phyloP scores from a whole-genome alignment of 1,139 yeast species.

The Zygoascus sp. region DNA sequence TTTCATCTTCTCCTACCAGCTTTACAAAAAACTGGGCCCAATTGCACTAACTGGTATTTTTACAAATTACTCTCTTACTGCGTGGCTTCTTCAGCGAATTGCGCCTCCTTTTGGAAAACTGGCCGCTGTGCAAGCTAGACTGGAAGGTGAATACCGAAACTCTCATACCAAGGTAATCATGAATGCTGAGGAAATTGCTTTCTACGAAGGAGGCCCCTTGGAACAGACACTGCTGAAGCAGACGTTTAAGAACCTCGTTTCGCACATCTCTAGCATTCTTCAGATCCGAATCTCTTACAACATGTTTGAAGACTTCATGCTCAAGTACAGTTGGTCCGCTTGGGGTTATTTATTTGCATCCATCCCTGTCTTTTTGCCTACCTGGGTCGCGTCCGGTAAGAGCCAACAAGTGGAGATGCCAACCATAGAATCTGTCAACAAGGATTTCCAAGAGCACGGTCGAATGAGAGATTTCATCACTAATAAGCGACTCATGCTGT shows the following conservation, averaged over 20 bases:
- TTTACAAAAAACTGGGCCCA: conserved; percentile 80
- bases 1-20: conserved; percentile 79
- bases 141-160: conserved; percentile 87
- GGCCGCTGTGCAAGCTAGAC: conserved; percentile 60
- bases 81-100: conserved; percentile 62
- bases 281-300: conserved; percentile 55
- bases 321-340: conserved; percentile 93
- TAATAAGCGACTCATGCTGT: conserved; percentile 82
- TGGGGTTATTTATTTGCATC: conserved; percentile 89
- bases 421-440: conserved; percentile 20
- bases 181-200: conserved; percentile 91
- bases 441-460: conserved; percentile 31
- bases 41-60: conserved; percentile 80
- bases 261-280: conserved; percentile 43
- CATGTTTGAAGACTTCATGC: conserved; percentile 76
- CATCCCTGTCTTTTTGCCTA: conserved; percentile 64
- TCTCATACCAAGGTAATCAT: conserved; percentile 81
- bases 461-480: conserved; percentile 83
- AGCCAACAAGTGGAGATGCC: conserved; percentile 9
- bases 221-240: conserved; percentile 65
- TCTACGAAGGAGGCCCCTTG: conserved; percentile 83
- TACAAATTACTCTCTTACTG: conserved; percentile 75
- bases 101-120: conserved; percentile 87
- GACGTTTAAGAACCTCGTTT: conserved; percentile 57
- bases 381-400: conserved; percentile 25